These are phyloP conservation scores for Diaporthe sp. DNA, from an alignment of 2,329 filamentous ascomycete genomes.

Conservation along the genomic window DNA sequence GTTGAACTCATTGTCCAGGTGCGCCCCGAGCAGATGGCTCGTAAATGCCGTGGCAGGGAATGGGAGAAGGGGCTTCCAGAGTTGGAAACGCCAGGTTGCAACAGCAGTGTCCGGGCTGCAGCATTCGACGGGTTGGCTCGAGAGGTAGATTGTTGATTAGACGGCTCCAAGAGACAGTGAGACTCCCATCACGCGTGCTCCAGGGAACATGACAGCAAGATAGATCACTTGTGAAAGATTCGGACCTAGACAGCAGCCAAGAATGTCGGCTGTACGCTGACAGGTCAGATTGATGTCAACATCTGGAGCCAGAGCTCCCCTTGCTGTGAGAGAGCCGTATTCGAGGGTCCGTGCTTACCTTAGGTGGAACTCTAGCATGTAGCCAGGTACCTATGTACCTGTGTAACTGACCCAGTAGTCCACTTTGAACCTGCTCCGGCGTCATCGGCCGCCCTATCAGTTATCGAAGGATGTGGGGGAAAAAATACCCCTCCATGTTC, in stretches of 20 bases:
- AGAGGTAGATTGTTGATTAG: background rate
- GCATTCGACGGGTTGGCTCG: background rate
- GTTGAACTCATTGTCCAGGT: slow-evolving; percentile 22
- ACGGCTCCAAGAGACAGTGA: background rate
- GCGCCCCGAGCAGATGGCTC: background rate
- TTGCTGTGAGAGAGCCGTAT: background rate
- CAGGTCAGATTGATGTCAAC: slow-evolving; percentile 1
- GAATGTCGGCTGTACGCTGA: background rate
- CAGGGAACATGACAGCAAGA: slow-evolving; percentile 1
- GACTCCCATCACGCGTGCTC: background rate
- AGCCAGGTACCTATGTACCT: background rate
- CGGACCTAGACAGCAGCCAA: background rate
- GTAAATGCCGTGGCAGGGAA: background rate
- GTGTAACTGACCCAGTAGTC: background rate
- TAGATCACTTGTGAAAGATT: background rate
- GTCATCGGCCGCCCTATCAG: slow-evolving; percentile 21
- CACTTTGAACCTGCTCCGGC: background rate
- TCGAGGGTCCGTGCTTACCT: background rate
- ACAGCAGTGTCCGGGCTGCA: background rate
- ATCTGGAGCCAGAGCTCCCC: slow-evolving; percentile 12
- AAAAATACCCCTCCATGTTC: slow-evolving; percentile 32
- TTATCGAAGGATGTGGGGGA: slow-evolving; percentile 21
- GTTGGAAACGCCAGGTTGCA: slow-evolving; percentile 33
- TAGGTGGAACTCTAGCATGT: background rate
- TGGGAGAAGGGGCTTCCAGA: background rate